Base-by-base conservation (phyloP, 2,329 filamentous ascomycete genomes). In the Aspergillus nomiae region DNA sequence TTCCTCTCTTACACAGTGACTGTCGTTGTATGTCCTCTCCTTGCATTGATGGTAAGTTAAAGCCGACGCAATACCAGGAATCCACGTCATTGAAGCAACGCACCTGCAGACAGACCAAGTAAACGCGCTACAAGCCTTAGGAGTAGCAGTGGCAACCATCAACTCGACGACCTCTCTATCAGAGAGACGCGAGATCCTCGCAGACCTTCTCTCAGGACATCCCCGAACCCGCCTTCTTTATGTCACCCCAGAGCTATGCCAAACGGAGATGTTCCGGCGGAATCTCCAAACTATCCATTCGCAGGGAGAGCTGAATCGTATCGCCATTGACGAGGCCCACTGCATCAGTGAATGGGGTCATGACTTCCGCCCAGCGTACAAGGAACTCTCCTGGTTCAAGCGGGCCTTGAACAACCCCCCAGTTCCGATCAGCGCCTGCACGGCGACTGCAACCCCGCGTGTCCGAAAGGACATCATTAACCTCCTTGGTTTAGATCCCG, bases 271-370 rank as follows among this genome's bases (percentile, higher is more conserved):
- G 62, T 97, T 98, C 77, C 90, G 94, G 45, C 86, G 88, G 64
- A 87, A 89, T 56, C 81, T 97, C 10, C 85, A 86, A 64, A 81
- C 90, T 5, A 89, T 97, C 16, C 83, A 97, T 73, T 82, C 87
- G 63, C 93, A 97, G 76, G 86, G 87, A 62, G 92, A 97, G 78
- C 86, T 98, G n/a, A 90, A 90, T 11, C 88, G 94, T 16, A 87
- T 98, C 66, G 94, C 91, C 55, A 89, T 98, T 62, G 94, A 98
- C 73, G 94, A 98, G 80, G 94, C 94, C 2, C 94, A 98, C 77
- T 98, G 94, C 76, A 96, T 98, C 69, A 96, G 92, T 28, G 94
- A 97, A 88, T 97, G 94, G 94, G 94, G 94, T 1, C 94, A 98
- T 76, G 94, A 98, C 77, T 98, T 98, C 75, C 90, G 94, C n/a